phyloP scores from a whole-genome alignment of 129 eudicot species.

The Flaveria ramosissima region DNA sequence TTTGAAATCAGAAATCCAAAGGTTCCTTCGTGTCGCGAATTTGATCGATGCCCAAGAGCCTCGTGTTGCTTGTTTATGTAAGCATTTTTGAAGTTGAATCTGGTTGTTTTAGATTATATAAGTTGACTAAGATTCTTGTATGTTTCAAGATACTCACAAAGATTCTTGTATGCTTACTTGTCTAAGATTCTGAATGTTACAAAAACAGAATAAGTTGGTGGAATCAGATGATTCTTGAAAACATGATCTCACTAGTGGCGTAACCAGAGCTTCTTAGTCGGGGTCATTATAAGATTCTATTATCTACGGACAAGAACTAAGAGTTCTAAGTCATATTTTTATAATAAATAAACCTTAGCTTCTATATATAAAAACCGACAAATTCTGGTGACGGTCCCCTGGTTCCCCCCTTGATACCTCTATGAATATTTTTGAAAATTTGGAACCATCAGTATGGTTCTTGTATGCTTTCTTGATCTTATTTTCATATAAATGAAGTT shows the following conservation, averaged over 20 bases:
- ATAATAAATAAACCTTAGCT: no score
- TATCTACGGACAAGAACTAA: no score
- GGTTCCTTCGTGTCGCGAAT: constrained; percentile 92
- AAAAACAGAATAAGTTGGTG: background rate
- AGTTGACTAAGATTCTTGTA: constrained; percentile 6
- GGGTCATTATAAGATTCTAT: no score
- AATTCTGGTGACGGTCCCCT: no score
- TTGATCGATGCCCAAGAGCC: constrained; percentile 77
- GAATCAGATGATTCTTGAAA: constrained; percentile 21
- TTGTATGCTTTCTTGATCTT: constrained; percentile 12
- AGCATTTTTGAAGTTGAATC: constrained; percentile 18
- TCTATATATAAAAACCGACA: no score
- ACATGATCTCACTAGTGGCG: background rate
- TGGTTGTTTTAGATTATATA: background rate
- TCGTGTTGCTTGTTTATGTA: constrained; percentile 91
- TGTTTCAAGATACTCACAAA: background rate
- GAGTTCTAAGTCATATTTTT: no score
- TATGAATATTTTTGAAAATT: constrained; percentile 15
- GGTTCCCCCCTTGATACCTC: no score
- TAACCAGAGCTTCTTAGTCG: no score
- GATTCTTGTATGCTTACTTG: constrained; percentile 18
- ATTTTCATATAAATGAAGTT: constrained; percentile 2
- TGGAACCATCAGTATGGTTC: background rate
- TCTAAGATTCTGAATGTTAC: constrained; percentile 17
- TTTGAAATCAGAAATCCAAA: constrained; percentile 81